Evolutionary conservation across 805 yeast genomes (phyloP).

Genomic region (Candida incommunis): DNA sequence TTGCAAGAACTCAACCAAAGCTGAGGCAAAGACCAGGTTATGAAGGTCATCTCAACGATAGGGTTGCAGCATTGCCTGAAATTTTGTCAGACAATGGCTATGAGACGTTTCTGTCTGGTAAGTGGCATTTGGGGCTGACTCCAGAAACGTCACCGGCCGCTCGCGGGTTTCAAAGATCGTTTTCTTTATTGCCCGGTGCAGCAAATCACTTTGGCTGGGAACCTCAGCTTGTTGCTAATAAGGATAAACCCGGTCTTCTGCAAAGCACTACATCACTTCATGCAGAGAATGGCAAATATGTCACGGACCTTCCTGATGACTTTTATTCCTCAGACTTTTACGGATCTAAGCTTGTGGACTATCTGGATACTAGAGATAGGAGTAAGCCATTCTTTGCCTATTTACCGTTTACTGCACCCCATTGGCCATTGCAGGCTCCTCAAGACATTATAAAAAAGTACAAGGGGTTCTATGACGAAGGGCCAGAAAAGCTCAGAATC

Average conservation of each 20-base stretch:
- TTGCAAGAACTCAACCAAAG: constrained; percentile 25
- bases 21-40: constrained; percentile 34
- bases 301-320: constrained; percentile 30
- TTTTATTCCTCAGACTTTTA: constrained; percentile 32
- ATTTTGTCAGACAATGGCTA: constrained; percentile 35
- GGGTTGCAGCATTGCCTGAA: constrained; percentile 38
- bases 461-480: constrained; percentile 32
- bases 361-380: constrained; percentile 13
- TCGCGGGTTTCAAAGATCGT: constrained; percentile 37
- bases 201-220: constrained; percentile 41
- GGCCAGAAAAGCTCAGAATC: constrained; percentile 31
- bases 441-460: constrained; percentile 32
- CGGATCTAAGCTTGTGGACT: constrained; percentile 30
- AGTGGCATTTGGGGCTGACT: constrained; percentile 44
- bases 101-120: constrained; percentile 39
- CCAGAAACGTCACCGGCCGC: constrained; percentile 34
- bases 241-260: constrained; percentile 13
- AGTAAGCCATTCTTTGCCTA: constrained; percentile 41
- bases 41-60: constrained; percentile 38
- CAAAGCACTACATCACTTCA: constrained; percentile 23
- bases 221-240: constrained; percentile 22
- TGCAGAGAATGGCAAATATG: constrained; percentile 24
- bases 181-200: constrained; percentile 39
- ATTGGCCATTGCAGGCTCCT: constrained; percentile 56
- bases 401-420: constrained; percentile 50